phyloP scores from a whole-genome alignment of 371 early-diverging fungal genomes.

The Blakeslea trispora region DNA sequence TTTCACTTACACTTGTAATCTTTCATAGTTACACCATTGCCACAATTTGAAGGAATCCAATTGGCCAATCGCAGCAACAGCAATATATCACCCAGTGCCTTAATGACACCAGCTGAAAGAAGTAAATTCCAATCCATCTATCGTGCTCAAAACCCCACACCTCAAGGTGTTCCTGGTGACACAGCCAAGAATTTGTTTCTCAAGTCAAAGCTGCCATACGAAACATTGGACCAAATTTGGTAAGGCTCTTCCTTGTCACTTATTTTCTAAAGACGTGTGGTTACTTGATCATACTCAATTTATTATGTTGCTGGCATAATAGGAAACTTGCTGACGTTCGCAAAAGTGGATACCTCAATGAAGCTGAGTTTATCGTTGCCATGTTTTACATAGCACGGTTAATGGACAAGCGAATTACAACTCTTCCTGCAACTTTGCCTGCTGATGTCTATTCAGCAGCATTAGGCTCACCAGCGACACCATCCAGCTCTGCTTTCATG shows the following conservation, averaged over 20 bases:
- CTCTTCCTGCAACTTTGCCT: conserved; percentile 19
- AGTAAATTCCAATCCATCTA: conserved; percentile 25
- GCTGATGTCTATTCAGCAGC: conserved; percentile 19
- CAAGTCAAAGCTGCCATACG: conserved; percentile 28
- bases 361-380: conserved; percentile 70
- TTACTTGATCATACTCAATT: no score
- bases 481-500: conserved; percentile 19
- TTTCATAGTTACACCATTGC: conserved; percentile 38
- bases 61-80: conserved; percentile 3
- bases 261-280: no score
- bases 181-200: conserved; percentile 21
- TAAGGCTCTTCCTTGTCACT: conserved; percentile 7
- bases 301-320: not conserved
- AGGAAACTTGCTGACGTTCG: conserved; percentile 66
- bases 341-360: conserved; percentile 57
- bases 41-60: conserved; percentile 47
- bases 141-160: conserved; percentile 16
- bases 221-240: conserved; percentile 31
- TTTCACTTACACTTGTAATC: not conserved
- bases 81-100: not conserved
- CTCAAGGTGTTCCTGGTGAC: conserved; percentile 23
- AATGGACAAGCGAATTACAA: conserved; percentile 60
- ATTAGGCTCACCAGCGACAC: conserved; percentile 1
- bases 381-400: conserved; percentile 73
- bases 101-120: conserved; percentile 21